Evolutionary conservation across 352 stramenopile genomes (phyloP).

Genomic region (Poterioochromonas sp.): DNA sequence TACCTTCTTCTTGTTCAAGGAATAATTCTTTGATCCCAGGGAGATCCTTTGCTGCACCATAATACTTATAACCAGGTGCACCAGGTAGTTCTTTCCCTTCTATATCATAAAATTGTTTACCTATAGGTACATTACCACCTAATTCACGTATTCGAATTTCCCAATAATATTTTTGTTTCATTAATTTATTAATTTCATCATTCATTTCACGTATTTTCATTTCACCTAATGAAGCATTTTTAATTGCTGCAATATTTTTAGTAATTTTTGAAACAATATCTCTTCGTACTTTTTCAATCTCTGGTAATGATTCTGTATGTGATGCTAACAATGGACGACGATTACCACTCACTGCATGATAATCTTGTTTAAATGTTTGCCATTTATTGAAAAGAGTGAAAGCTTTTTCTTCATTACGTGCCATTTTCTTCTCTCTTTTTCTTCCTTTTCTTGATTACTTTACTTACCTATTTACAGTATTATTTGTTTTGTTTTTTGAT

Average conservation of each 20-base stretch:
- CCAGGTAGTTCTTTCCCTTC: slow-evolving; percentile 61
- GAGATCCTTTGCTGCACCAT: slow-evolving; percentile 88
- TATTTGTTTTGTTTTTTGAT: too few species aligned
- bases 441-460: too few species aligned
- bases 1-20: slow-evolving; percentile 48
- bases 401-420: slow-evolving; percentile 94
- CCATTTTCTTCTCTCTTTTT: slow-evolving; percentile 59
- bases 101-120: slow-evolving; percentile 63
- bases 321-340: slow-evolving; percentile 80
- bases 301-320: slow-evolving; percentile 79
- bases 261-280: slow-evolving; percentile 89
- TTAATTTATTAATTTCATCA: slow-evolving; percentile 95
- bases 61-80: slow-evolving; percentile 85
- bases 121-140: slow-evolving; percentile 64
- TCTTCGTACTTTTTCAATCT: slow-evolving; percentile 79
- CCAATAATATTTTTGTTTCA: slow-evolving; percentile 80
- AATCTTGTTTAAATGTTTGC: slow-evolving; percentile 89
- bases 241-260: slow-evolving; percentile 88
- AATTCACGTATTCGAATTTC: slow-evolving; percentile 64
- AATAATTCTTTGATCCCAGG: slow-evolving; percentile 89
- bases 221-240: slow-evolving; percentile 85
- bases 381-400: slow-evolving; percentile 96
- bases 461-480: too few species aligned
- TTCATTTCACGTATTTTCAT: slow-evolving; percentile 93
- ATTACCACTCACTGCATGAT: slow-evolving; percentile 40